Conservation (phyloP, 139 green algal species). For the Chlamydomonas schloesseri region DNA sequence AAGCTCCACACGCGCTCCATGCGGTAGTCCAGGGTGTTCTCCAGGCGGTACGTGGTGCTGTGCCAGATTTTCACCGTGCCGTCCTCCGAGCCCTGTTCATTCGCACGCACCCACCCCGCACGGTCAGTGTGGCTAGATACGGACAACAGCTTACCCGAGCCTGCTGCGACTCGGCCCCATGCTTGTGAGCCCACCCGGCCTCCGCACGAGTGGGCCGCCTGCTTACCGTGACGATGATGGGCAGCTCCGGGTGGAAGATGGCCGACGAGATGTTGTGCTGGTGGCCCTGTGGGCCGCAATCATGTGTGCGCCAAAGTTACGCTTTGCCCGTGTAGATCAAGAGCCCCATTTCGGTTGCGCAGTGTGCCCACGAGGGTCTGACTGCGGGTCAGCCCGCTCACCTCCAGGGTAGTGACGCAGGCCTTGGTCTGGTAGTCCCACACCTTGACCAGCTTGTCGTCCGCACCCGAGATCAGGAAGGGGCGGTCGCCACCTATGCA, state of each 20-base stretch:
- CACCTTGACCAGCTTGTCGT: slow-evolving; percentile 93
- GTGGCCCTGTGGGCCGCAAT: slow-evolving; percentile 65
- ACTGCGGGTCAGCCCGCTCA: too few species aligned
- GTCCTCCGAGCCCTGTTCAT: slow-evolving; percentile 88
- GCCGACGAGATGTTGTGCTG: slow-evolving; percentile 92
- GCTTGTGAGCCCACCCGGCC: too few species aligned
- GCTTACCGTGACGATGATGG: slow-evolving; percentile 92
- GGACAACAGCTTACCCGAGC: too few species aligned
- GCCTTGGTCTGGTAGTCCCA: slow-evolving; percentile 99
- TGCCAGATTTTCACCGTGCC: slow-evolving; percentile 98
- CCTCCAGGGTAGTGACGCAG: slow-evolving; percentile 96
- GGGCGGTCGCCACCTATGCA: slow-evolving; percentile 90
- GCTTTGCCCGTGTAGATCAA: too few species aligned
- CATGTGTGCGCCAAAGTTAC: background rate
- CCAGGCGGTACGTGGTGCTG: slow-evolving; percentile 95
- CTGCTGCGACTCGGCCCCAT: too few species aligned
- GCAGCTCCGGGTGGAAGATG: slow-evolving; percentile 98
- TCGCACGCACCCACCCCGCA: too few species aligned
- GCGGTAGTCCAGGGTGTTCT: slow-evolving; percentile 97
- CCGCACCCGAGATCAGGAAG: slow-evolving; percentile 96
- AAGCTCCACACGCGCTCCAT: slow-evolving; percentile 98
- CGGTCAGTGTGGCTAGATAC: too few species aligned
- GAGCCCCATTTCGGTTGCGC: too few species aligned
- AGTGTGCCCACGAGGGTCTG: too few species aligned
- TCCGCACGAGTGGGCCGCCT: too few species aligned